Conservation (phyloP, 345 rosid species). For the Lepidium aucheri region DNA sequence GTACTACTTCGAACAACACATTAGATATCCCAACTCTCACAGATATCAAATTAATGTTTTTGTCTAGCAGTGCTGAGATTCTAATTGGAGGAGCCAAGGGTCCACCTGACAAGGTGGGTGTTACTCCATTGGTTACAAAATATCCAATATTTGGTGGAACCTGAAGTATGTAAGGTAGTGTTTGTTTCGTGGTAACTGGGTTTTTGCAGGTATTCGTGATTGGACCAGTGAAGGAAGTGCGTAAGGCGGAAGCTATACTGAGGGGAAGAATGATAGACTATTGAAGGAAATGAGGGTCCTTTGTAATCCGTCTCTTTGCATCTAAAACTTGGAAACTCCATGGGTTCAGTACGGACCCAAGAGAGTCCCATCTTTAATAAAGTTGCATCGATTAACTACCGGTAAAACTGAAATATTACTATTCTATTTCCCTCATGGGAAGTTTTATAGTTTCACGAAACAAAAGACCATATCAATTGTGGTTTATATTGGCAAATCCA, state of each 20-base stretch:
- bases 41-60: not conserved
- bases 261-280: slow-evolving; percentile 82
- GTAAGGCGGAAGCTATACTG: slow-evolving; percentile 88
- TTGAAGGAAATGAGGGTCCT: slow-evolving; percentile 18
- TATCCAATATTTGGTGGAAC: not conserved
- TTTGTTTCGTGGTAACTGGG: not conserved
- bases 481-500: too few relatives aligned
- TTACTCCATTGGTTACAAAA: not conserved
- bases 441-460: too few relatives aligned
- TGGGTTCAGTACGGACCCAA: not conserved
- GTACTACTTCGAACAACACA: not conserved
- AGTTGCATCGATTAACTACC: not conserved
- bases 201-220: slow-evolving; percentile 63
- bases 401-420: not conserved
- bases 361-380: slow-evolving; percentile 6
- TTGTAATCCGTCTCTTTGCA: slow-evolving; percentile 1
- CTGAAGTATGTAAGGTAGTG: not conserved
- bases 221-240: slow-evolving; percentile 79
- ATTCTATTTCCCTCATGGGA: too few relatives aligned
- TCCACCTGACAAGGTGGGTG: slow-evolving; percentile 88
- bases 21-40: not conserved
- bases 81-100: slow-evolving; percentile 73
- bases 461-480: too few relatives aligned
- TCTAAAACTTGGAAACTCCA: slow-evolving; percentile 5
- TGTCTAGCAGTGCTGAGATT: slow-evolving; percentile 70